phyloP scores from a whole-genome alignment of 2,329 filamentous ascomycete species.

The Fusarium albidum region DNA sequence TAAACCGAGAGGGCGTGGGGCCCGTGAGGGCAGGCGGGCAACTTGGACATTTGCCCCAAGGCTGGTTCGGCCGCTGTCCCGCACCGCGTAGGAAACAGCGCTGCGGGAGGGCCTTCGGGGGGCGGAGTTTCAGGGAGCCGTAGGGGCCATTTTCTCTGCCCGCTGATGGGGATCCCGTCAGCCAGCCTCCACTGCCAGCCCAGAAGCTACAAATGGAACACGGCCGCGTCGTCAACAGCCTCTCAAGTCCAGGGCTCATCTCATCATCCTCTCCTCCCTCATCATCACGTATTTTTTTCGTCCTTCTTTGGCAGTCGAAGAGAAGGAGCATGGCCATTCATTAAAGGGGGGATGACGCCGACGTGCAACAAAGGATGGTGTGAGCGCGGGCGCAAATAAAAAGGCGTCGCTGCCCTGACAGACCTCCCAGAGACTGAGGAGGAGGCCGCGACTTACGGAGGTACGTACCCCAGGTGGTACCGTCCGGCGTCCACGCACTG shows the following conservation, averaged over 20 bases:
- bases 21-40: constrained; percentile 1
- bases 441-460: neutral
- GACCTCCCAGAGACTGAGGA: neutral
- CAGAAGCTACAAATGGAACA: neutral
- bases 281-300: constrained; percentile 3
- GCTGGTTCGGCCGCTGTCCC: constrained; percentile 23
- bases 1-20: constrained; percentile 28
- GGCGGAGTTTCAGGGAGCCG: constrained; percentile 19
- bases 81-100: constrained; percentile 8
- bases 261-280: neutral
- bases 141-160: neutral
- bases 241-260: neutral
- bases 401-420: constrained; percentile 2
- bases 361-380: constrained; percentile 11
- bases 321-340: constrained; percentile 8
- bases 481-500: constrained; percentile 5
- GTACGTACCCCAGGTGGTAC: constrained; percentile 22
- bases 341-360: constrained; percentile 1
- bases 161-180: constrained; percentile 3
- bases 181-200: neutral
- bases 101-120: constrained; percentile 10
- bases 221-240: neutral
- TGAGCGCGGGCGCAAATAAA: constrained; percentile 18
- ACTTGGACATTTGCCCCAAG: constrained; percentile 7
- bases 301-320: constrained; percentile 10